phyloP scores from a whole-genome alignment of 225 moss, liverwort and hornwort species.

The Asterella californica region DNA sequence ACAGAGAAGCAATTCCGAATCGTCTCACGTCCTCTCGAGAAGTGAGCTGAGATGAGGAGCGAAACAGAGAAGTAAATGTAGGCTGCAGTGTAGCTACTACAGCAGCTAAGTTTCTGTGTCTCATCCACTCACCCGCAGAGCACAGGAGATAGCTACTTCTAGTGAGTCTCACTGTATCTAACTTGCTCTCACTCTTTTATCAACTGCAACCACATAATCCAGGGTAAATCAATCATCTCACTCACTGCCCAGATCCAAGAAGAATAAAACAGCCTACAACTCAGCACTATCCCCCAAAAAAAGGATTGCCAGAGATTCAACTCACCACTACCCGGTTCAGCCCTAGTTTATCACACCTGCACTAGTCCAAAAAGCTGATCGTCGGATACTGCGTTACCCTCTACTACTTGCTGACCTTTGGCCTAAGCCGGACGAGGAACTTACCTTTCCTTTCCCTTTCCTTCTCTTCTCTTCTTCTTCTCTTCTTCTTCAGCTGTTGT shows the following conservation, averaged over 20 bases:
- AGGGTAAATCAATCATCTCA: neutral
- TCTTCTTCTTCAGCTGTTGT: no score
- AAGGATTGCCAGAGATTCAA: neutral
- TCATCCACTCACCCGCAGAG: slow-evolving; percentile 3
- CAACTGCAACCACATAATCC: neutral
- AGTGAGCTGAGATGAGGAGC: slow-evolving; percentile 6
- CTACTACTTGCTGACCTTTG: no score
- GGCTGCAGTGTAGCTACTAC: slow-evolving; percentile 9
- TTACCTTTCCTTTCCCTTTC: no score
- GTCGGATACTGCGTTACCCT: no score
- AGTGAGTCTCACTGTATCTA: neutral
- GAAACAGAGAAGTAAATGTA: slow-evolving; percentile 7
- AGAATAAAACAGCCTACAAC: neutral
- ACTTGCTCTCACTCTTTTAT: no score
- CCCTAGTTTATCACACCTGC: neutral
- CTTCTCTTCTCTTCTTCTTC: no score
- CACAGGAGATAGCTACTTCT: slow-evolving; percentile 1
- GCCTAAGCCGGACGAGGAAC: no score
- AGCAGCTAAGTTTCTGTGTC: neutral
- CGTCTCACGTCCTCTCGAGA: neutral
- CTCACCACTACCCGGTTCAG: neutral
- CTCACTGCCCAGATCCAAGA: neutral
- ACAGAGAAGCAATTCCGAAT: slow-evolving; percentile 12
- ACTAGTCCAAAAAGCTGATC: no score
- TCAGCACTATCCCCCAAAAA: neutral